A percentile compares a stretch with the other conserved stretches of the same genome.
phyloP scores from a whole-genome alignment of 352 stramenopile species.

The Globisporangium megalacanthum region DNA sequence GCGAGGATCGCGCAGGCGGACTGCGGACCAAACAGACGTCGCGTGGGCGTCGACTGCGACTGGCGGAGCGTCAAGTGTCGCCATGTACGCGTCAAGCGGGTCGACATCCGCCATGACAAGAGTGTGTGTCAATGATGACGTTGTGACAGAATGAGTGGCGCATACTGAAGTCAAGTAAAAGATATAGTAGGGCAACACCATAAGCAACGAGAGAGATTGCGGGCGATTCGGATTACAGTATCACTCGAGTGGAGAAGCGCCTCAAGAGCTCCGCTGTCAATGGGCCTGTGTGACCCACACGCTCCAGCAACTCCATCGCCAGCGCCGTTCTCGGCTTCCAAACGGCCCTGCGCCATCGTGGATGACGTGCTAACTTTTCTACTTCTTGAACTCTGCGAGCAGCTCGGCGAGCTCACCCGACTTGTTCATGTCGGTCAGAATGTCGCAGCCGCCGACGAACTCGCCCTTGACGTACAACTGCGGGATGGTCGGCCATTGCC shows the following conservation, averaged over 20 bases:
- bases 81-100: constrained; percentile 80
- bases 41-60: constrained; percentile 5
- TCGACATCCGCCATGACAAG: constrained; percentile 30
- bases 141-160: not conserved
- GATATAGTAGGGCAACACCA: no score
- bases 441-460: constrained; percentile 99
- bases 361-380: not conserved
- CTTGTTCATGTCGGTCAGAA: constrained; percentile 94
- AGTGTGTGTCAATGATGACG: not conserved
- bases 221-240: no score
- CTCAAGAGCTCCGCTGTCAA: no score
- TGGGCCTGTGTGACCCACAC: no score
- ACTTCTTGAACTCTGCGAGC: constrained; percentile 81
- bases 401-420: constrained; percentile 89
- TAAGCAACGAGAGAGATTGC: no score
- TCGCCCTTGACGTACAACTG: constrained; percentile 99
- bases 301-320: no score
- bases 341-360: no score
- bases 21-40: constrained; percentile 1
- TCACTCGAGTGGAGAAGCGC: no score
- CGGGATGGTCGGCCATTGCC: constrained; percentile 95
- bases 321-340: no score
- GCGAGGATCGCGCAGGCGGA: not conserved
- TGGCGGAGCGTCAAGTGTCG: constrained; percentile 35
- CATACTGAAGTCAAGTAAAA: not conserved